Evolutionary conservation across 2,329 filamentous ascomycete genomes (phyloP).

Genomic region (Lachnellula arida): DNA sequence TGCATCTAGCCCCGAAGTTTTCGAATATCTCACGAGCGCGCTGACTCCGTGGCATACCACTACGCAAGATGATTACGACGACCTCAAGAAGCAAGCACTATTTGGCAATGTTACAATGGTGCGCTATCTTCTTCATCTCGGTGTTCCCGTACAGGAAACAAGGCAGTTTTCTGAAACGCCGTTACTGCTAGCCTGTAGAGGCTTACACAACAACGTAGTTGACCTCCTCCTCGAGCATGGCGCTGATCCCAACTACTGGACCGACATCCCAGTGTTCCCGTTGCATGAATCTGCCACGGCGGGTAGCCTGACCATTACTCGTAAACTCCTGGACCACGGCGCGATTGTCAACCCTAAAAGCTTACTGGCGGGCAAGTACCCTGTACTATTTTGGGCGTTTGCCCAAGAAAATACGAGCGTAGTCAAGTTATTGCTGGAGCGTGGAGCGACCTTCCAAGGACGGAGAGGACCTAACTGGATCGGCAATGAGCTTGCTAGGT

Average conservation of each 20-base stretch:
- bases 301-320: neutral
- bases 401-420: neutral
- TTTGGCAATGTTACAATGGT: constrained; percentile 2
- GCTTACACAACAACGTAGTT: neutral
- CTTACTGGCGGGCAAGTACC: neutral
- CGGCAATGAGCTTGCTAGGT: no score
- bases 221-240: neutral
- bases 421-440: neutral
- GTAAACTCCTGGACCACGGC: constrained; percentile 1
- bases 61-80: neutral
- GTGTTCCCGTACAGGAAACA: neutral
- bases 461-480: no score
- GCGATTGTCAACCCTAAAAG: neutral
- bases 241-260: constrained; percentile 1
- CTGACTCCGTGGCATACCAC: neutral
- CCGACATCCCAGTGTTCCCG: no score
- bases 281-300: neutral
- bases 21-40: neutral
- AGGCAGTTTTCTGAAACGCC: no score
- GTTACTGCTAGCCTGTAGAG: neutral
- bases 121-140: neutral
- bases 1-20: constrained; percentile 2
- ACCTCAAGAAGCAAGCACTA: neutral
- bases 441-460: constrained; percentile 3
- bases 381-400: neutral